Evolutionary conservation across 441 rosid genomes (phyloP).

Genomic region (Pelargonium citronellum): DNA sequence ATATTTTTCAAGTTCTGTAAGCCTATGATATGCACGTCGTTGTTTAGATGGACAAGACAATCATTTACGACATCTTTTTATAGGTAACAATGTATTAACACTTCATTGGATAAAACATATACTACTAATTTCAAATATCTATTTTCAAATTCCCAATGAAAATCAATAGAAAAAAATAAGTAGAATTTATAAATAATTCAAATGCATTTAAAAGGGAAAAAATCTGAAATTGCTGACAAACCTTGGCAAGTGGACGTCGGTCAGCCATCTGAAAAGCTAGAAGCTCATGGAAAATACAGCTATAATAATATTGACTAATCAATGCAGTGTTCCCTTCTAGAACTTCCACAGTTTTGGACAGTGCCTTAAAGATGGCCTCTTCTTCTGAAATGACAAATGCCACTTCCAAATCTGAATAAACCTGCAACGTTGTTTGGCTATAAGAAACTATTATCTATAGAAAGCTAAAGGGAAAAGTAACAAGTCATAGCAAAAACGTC

Average conservation of each 20-base stretch:
- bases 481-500: background rate
- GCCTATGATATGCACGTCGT: background rate
- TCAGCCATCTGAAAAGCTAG: conserved; percentile 90
- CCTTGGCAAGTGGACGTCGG: conserved; percentile 66
- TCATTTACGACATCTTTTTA: background rate
- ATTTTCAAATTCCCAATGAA: too few species aligned
- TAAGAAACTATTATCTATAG: conserved; percentile 9
- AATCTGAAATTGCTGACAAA: conserved; percentile 24
- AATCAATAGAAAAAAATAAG: background rate
- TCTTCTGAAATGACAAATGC: conserved; percentile 94
- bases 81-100: background rate
- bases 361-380: conserved; percentile 61
- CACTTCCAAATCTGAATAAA: conserved; percentile 94
- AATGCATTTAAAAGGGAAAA: background rate
- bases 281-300: conserved; percentile 89
- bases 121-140: too few species aligned
- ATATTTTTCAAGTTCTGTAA: background rate
- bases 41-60: background rate
- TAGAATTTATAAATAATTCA: background rate
- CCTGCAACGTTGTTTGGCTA: conserved; percentile 44
- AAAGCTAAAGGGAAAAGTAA: conserved; percentile 11
- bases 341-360: conserved; percentile 85
- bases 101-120: background rate
- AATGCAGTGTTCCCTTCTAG: conserved; percentile 81
- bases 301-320: conserved; percentile 83